Percentiles rank a stretch among this genome's conserved stretches.
Conservation (phyloP, 2,329 filamentous ascomycete genomes). For the Botrytis sinoallii region DNA sequence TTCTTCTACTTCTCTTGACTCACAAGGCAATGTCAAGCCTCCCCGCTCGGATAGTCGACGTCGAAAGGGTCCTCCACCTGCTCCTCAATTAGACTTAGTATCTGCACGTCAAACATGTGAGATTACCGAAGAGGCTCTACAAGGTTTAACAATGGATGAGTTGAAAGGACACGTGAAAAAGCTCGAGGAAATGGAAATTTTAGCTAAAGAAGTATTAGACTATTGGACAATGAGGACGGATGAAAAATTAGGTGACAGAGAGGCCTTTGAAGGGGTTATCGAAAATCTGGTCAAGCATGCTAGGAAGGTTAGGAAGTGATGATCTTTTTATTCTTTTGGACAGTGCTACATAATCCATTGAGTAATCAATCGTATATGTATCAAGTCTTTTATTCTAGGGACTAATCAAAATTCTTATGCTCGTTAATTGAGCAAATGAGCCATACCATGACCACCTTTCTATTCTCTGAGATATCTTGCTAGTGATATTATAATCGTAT, state of each 20-base stretch:
- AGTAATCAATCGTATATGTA: background rate
- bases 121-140: conserved; percentile 79
- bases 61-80: conserved; percentile 58
- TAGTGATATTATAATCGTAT: background rate
- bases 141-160: conserved; percentile 75
- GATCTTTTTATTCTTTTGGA: too few species aligned
- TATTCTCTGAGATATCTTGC: background rate
- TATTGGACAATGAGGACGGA: conserved; percentile 88
- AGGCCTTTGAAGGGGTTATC: conserved; percentile 94
- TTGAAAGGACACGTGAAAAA: conserved; percentile 67
- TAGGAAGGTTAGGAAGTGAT: conserved; percentile 73
- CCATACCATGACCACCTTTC: background rate
- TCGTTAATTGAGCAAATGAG: background rate
- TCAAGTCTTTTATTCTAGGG: background rate
- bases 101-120: conserved; percentile 74
- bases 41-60: conserved; percentile 42
- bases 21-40: conserved; percentile 50
- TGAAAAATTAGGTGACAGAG: conserved; percentile 83
- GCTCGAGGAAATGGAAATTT: conserved; percentile 66
- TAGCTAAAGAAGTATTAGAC: conserved; percentile 73
- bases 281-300: conserved; percentile 94
- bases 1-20: conserved; percentile 58
- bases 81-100: conserved; percentile 75
- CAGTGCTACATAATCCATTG: background rate
- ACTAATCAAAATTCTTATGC: background rate